Evolutionary conservation across 1,284 basidiomycete species (phyloP).

Genomic region (Ceratobasidium sp.): DNA sequence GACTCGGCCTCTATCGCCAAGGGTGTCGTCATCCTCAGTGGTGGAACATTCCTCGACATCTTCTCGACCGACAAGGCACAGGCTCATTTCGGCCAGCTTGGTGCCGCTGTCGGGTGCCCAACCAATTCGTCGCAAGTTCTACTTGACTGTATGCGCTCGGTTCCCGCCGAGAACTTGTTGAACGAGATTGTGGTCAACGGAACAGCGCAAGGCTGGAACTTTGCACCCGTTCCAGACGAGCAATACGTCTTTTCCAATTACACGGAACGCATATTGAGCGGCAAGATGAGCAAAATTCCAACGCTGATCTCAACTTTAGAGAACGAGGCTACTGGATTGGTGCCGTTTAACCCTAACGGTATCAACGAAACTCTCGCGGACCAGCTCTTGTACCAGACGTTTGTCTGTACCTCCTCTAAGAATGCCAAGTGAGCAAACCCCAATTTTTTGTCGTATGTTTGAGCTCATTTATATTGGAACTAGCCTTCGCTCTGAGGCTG

Average conservation of each 20-base stretch:
- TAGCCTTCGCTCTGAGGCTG: not conserved
- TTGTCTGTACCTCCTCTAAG: slow-evolving; percentile 2
- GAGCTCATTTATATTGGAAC: not conserved
- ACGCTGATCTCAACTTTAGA: slow-evolving; percentile 2
- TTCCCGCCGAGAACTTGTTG: not conserved
- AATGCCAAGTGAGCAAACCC: not conserved
- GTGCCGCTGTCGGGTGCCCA: not conserved
- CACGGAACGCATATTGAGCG: not conserved
- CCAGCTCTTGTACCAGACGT: not conserved
- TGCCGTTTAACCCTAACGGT: slow-evolving; percentile 13
- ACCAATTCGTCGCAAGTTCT: not conserved
- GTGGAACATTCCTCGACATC: slow-evolving; percentile 4
- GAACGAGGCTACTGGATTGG: slow-evolving; percentile 14
- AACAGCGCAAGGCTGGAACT: slow-evolving; percentile 5
- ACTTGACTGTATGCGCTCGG: slow-evolving; percentile 9
- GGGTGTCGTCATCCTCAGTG: not conserved
- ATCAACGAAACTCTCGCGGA: slow-evolving; percentile 3
- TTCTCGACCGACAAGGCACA: slow-evolving; percentile 9
- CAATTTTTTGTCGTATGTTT: not conserved
- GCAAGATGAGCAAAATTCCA: slow-evolving; percentile 7
- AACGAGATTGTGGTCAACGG: slow-evolving; percentile 12
- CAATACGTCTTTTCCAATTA: slow-evolving; percentile 1
- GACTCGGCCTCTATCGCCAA: not conserved
- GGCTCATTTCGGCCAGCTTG: not conserved
- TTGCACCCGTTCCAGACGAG: slow-evolving; percentile 10